phyloP scores from a whole-genome alignment of 2,329 filamentous ascomycete genomes.

The Paecilomyces niveus region DNA sequence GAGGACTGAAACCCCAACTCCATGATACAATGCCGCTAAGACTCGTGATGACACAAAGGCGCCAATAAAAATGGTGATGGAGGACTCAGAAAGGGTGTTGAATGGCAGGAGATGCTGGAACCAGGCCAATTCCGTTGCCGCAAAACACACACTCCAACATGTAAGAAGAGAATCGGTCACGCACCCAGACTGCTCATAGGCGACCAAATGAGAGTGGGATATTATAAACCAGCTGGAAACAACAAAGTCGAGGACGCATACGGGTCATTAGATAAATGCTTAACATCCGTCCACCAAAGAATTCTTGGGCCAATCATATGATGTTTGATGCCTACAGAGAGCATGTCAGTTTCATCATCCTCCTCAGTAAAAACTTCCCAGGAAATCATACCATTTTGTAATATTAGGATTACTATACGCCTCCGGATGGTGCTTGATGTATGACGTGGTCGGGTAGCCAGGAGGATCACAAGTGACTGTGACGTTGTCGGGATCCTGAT shows the following conservation, averaged over 20 bases:
- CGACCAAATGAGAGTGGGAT: conserved; percentile 11
- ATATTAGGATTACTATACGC: conserved; percentile 59
- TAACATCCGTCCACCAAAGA: conserved; percentile 14
- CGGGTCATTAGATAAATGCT: not conserved
- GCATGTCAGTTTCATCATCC: conserved; percentile 21
- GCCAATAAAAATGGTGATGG: not conserved
- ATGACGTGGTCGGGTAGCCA: conserved; percentile 59
- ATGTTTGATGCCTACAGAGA: conserved; percentile 12
- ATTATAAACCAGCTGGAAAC: not conserved
- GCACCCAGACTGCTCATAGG: conserved; percentile 39
- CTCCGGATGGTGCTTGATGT: conserved; percentile 56
- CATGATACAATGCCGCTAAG: conserved; percentile 1
- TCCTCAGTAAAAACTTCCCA: not conserved
- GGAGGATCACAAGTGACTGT: conserved; percentile 61
- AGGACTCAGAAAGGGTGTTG: not conserved
- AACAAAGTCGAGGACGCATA: not conserved
- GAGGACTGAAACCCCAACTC: not conserved
- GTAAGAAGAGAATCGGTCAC: not conserved
- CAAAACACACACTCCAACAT: not conserved
- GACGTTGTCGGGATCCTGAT: conserved; percentile 54
- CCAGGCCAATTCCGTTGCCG: not conserved
- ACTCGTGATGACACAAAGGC: not conserved
- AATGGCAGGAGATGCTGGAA: not conserved
- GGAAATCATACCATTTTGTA: conserved; percentile 50
- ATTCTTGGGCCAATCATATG: conserved; percentile 17